Conservation (phyloP, 306 rosid genomes). For the Vicia villosa region DNA sequence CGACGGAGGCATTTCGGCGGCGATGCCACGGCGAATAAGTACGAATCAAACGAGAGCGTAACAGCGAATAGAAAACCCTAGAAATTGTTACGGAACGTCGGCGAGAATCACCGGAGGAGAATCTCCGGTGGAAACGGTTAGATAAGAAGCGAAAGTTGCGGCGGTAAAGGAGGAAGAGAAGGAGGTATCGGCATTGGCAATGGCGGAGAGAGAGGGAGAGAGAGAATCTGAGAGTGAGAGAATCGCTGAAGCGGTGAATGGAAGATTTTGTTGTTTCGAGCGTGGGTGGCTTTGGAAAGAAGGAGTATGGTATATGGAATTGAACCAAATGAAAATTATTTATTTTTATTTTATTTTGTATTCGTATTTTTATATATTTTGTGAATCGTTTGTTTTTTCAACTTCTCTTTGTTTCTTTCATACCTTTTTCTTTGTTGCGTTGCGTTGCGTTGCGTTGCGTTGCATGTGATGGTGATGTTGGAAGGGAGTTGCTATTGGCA, state of each 20-base stretch:
- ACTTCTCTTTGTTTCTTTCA: background rate
- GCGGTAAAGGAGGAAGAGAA: constrained; percentile 12
- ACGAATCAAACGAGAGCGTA: constrained; percentile 17
- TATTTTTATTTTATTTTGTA: background rate
- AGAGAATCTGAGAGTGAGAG: constrained; percentile 26
- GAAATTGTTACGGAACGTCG: constrained; percentile 41
- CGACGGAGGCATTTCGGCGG: constrained; percentile 67
- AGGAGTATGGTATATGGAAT: constrained; percentile 8
- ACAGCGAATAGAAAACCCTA: constrained; percentile 47
- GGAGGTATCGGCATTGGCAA: constrained; percentile 43
- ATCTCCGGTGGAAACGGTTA: constrained; percentile 50
- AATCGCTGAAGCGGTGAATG: constrained; percentile 53
- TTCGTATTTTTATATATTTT: background rate
- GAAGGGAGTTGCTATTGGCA: background rate
- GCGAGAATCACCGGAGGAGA: constrained; percentile 26
- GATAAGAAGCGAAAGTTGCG: constrained; percentile 39
- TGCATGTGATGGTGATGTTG: background rate
- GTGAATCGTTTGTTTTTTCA: background rate
- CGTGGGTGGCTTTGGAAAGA: constrained; percentile 31
- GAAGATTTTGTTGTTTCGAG: constrained; percentile 41
- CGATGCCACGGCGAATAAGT: constrained; percentile 37
- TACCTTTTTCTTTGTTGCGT: background rate
- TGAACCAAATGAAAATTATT: background rate
- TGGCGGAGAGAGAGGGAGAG: constrained; percentile 35
- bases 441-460: no score